phyloP scores from a whole-genome alignment of 2,329 filamentous ascomycete species.

The Colletotrichum salicis region DNA sequence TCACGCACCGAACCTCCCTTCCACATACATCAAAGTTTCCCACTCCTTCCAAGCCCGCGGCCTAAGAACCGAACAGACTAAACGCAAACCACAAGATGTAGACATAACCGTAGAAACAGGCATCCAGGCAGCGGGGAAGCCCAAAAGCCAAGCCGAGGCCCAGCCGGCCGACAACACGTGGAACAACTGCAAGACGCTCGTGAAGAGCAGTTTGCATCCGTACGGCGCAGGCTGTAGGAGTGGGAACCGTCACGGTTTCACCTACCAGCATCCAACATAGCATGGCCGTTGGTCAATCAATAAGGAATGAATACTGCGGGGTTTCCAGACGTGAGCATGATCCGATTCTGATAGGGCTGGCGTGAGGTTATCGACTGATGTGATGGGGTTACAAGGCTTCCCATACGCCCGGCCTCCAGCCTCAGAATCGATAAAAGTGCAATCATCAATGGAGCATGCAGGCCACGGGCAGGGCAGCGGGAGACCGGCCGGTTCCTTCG shows the following conservation, averaged over 20 bases:
- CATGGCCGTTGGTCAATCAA: conserved; percentile 64
- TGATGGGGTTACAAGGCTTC: background rate
- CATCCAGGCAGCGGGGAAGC: no score
- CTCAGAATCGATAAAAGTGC: background rate
- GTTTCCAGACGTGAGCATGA: conserved; percentile 57
- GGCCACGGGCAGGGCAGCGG: conserved; percentile 6
- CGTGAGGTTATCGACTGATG: conserved; percentile 4
- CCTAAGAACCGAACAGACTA: no score
- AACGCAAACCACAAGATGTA: no score
- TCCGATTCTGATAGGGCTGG: conserved; percentile 56
- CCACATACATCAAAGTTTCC: no score
- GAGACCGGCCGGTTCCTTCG: background rate
- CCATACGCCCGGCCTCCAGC: background rate
- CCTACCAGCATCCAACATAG: no score
- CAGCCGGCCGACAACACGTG: no score
- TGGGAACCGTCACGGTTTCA: no score
- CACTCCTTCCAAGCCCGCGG: no score
- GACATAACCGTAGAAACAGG: no score
- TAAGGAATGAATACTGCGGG: conserved; percentile 57
- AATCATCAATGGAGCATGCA: background rate
- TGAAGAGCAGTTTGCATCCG: conserved; percentile 39
- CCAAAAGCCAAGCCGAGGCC: no score
- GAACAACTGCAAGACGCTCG: no score
- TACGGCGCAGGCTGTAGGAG: conserved; percentile 59
- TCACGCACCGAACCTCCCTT: no score